Base-by-base conservation (phyloP, 176 grass and related monocot species). In the Saccharum officinarum region DNA sequence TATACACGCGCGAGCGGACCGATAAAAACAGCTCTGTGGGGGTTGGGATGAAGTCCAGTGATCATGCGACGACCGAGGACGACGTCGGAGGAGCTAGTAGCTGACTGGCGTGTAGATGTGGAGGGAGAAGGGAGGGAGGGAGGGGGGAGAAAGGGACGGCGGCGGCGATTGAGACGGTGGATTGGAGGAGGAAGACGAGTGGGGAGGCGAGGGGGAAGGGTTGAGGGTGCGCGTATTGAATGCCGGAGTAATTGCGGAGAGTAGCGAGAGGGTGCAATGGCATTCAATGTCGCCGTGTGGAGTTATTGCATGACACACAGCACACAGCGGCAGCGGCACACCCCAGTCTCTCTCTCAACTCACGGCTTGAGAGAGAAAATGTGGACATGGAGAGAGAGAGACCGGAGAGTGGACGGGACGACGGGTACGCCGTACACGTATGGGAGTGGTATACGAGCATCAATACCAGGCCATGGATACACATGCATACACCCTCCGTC, bases 191-290 rank as follows among this genome's bases (percentile, higher is more conserved):
- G 61, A 70, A 23, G 76, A 36, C 23, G 63, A 31, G 84, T 10
- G 25, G 75, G 73, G 12, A 17, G 61, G 50, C 7, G 74, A 78
- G 22, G 87, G n/a, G 70, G 86, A 66, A 23, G 68, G 77, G 87
- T 18, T 82, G 90, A 52, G 22, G 92, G 79, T 76, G 85, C 6
- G 86, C 63, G 89, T 82, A 94, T 92, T 92, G 93, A 95, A 92
- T 90, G 76, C 86, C 26, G 23, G 90, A 97, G 88, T 98, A 84
- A 98, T 81, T 95, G 96, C 75, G 34, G 86, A 72, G 90, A 75
- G 92, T 75, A 87, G 90, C 85, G 87, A 93, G 92, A 92, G 89
- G 95, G 95, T 98, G 93, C 91, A 90, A 93, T 78, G 92, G 89
- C 93, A 95, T 98, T 98, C 92, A 95, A 94, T 95, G 93, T 83